A percentile compares a stretch with the other conserved stretches of the same genome.
Conservation (phyloP, 768 basidiomycete genomes). For the Phaffia australis region DNA sequence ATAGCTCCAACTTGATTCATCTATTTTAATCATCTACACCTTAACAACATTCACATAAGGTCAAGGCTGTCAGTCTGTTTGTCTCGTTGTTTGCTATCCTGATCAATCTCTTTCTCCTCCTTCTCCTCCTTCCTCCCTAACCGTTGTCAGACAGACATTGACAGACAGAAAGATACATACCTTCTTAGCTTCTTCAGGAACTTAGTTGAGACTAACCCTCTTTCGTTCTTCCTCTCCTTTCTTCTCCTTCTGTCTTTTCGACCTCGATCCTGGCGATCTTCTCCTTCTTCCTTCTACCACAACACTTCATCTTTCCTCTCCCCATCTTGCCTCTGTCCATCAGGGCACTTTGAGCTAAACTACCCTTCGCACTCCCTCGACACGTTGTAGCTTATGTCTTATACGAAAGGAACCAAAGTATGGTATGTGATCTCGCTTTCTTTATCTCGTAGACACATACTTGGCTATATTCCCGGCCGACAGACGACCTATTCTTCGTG, state of each 20-base stretch:
- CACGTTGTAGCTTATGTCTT: not conserved
- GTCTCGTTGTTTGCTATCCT: not conserved
- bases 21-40: too few relatives aligned
- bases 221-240: not conserved
- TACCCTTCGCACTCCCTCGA: not conserved
- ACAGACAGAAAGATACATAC: too few relatives aligned
- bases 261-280: not conserved
- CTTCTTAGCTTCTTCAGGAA: not conserved
- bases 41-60: too few relatives aligned
- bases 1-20: too few relatives aligned
- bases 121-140: not conserved
- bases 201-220: not conserved
- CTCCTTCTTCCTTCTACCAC: not conserved
- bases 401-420: constrained; percentile 22
- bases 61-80: not conserved
- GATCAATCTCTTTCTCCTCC: not conserved
- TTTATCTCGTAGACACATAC: not conserved
- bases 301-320: not conserved
- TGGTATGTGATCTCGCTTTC: constrained; percentile 5
- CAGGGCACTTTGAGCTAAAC: not conserved
- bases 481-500: too few relatives aligned
- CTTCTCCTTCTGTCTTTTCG: not conserved
- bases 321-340: not conserved
- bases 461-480: too few relatives aligned
- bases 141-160: too few relatives aligned